phyloP scores from a whole-genome alignment of 306 rosid genomes.

The Ammopiptanthus mongolicus region DNA sequence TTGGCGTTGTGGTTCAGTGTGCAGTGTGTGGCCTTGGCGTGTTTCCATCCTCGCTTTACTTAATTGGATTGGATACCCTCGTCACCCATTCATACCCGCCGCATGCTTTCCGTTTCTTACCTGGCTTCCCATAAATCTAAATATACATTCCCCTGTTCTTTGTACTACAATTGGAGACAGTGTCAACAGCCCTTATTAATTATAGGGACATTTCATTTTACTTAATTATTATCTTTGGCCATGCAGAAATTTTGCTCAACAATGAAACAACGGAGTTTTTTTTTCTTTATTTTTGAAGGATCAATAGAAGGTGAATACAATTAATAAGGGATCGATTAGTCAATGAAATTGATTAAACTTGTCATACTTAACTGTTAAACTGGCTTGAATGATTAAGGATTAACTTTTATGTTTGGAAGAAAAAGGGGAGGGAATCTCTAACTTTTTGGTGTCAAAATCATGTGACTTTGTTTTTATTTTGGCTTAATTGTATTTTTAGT shows the following conservation, averaged over 20 bases:
- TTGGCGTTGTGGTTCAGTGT: too few relatives aligned
- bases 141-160: background rate
- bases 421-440: background rate
- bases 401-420: background rate
- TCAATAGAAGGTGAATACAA: background rate
- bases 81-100: background rate
- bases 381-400: background rate
- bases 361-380: background rate
- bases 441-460: too few relatives aligned
- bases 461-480: too few relatives aligned
- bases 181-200: background rate
- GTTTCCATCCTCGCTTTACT: background rate
- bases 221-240: background rate
- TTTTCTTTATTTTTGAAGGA: background rate
- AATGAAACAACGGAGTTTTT: background rate
- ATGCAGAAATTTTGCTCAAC: background rate
- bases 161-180: background rate
- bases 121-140: background rate
- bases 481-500: too few relatives aligned
- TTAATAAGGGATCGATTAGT: background rate
- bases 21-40: background rate
- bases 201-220: background rate
- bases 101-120: background rate
- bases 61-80: too few relatives aligned
- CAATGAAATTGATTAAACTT: background rate